Evolutionary conservation across 192 early-diverging fungal species (phyloP), one percentile per base, ranked within the genome.

Genomic region (Bifiguratus adelaidae): DNA sequence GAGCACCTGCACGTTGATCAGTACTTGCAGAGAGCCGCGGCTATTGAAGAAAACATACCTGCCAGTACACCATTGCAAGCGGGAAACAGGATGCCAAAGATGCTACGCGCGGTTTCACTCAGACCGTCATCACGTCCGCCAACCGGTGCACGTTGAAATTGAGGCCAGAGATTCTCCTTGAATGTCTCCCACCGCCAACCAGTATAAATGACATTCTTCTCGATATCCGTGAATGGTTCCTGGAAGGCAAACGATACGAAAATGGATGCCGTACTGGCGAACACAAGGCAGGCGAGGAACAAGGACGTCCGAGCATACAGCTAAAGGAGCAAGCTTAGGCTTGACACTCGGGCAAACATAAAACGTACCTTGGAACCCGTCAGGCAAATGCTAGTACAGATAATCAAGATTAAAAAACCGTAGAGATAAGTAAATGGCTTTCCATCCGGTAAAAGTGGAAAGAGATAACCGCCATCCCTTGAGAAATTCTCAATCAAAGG

Each of bases 41-140:
- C 8, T 4, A 3, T 25, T 6, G 30, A 40, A 1, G 27, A 13
- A 15, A 5, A 16, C 20, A 20, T 48, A 67, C 64, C 64, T 13
- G 80, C 77, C 55, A 83, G 70, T 19, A 83, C 74, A 27, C 81
- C 81, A 37, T 73, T 74, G 36, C 81, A 84, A 27, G 77, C 80
- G 0, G 81, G 81, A 53, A 84, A 84, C 18, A 84, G 60, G 7
- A 84, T 67, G 35, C 75, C 71, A 35, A 84, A 76, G 29, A 81
- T 70, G 1, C 59, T 63, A 43, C 67, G 57, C 16, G 68, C 55
- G 1, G 68, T 73, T 48, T 81, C 69, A 2, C 56, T 44, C 15
- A 64, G 35, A 13, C 60, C 53, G 34, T 74, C 78, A 9, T 50
- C 53, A 11, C 53, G 56, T 11, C 58, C 53, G n/a, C 63, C 65